These are phyloP conservation scores for Stephania yunnanensis DNA, from an alignment of 164 flowering plant genomes.

Conservation along the genomic window DNA sequence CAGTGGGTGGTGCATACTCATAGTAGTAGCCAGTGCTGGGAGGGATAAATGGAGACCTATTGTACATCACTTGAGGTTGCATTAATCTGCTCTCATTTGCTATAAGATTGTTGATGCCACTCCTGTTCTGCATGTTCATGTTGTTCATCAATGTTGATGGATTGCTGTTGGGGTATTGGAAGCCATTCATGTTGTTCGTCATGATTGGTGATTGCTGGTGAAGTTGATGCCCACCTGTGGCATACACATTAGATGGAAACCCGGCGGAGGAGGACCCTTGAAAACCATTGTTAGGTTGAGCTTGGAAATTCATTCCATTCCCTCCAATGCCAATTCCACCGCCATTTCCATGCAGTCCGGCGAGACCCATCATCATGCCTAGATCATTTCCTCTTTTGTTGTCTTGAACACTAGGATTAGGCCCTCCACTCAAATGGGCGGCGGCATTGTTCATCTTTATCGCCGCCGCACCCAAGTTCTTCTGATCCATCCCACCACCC, in stretches of 20 bases:
- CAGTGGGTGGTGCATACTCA: constrained; percentile 11
- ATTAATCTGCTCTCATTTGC: neutral
- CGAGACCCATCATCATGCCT: constrained; percentile 35
- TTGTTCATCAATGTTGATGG: constrained; percentile 26
- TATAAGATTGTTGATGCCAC: neutral
- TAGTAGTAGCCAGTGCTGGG: constrained; percentile 51
- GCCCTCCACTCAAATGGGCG: constrained; percentile 14
- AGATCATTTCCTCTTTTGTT: constrained; percentile 27
- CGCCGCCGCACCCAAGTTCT: constrained; percentile 20
- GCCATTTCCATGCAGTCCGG: constrained; percentile 38
- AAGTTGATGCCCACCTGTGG: constrained; percentile 21
- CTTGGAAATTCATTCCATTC: constrained; percentile 26
- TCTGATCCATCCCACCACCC: constrained; percentile 34
- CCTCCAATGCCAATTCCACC: constrained; percentile 16
- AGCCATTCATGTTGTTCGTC: constrained; percentile 38
- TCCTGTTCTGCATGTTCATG: constrained; percentile 20
- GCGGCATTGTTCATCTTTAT: constrained; percentile 18
- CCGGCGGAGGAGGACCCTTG: constrained; percentile 24
- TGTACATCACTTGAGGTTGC: constrained; percentile 66
- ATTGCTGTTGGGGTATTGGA: constrained; percentile 17
- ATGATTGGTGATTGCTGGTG: constrained; percentile 29
- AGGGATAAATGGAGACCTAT: constrained; percentile 45
- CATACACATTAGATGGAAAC: constrained; percentile 20
- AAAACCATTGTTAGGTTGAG: constrained; percentile 24
- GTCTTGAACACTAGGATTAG: constrained; percentile 8